Evolutionary conservation across 2,329 filamentous ascomycete genomes (phyloP).

Genomic region (Allantophomopsis lycopodina): DNA sequence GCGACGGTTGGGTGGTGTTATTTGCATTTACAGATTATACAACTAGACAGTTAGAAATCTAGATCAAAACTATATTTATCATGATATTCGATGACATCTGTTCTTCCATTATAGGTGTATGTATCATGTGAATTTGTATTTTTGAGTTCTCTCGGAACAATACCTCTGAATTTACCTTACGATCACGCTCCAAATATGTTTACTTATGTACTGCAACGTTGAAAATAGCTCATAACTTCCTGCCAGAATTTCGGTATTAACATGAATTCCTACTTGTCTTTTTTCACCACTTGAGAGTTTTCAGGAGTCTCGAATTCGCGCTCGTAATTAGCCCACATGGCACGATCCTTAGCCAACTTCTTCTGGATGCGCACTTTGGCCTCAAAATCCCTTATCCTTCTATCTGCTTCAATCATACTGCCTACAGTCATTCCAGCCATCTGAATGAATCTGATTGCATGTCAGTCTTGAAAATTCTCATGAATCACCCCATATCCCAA

Average conservation of each 20-base stretch:
- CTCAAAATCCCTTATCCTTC: slow-evolving; percentile 53
- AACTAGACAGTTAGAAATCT: no score
- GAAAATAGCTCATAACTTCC: no score
- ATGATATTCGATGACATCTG: no score
- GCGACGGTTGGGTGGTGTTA: no score
- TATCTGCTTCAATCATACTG: slow-evolving; percentile 63
- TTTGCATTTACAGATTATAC: no score
- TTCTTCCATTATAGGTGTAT: no score
- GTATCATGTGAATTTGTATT: no score
- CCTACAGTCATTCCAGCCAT: slow-evolving; percentile 80
- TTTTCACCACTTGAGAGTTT: neutral
- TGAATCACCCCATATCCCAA: neutral
- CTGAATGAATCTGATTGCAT: slow-evolving; percentile 51
- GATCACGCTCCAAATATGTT: no score
- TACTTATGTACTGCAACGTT: no score
- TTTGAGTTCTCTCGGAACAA: no score
- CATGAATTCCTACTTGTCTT: neutral
- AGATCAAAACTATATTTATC: no score
- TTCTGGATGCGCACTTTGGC: slow-evolving; percentile 49
- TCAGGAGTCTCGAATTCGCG: slow-evolving; percentile 26
- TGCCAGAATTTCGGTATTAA: neutral
- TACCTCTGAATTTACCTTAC: no score
- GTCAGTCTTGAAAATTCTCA: slow-evolving; percentile 1
- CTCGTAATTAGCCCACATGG: slow-evolving; percentile 56
- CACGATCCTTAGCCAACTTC: slow-evolving; percentile 47